A percentile compares a stretch with the other conserved stretches of the same genome.
Conservation (phyloP, 257 asterid genomes). For the Echites panduratus region DNA sequence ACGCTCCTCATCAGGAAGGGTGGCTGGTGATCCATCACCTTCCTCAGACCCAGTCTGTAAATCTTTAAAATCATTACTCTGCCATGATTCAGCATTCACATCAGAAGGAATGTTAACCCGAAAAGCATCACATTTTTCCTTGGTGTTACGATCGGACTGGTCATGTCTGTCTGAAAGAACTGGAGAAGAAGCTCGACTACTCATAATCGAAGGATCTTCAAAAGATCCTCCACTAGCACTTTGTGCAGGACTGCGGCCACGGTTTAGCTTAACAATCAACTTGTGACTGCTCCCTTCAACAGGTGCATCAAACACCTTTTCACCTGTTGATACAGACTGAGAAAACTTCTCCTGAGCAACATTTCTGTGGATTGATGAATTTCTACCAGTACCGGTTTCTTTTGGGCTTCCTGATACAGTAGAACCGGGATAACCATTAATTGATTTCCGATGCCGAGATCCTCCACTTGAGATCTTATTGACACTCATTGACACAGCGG, state of each 20-base stretch:
- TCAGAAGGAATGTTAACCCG: conserved; percentile 35
- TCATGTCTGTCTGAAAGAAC: conserved; percentile 32
- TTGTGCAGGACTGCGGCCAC: conserved; percentile 61
- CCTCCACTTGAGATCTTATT: conserved; percentile 44
- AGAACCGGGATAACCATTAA: conserved; percentile 34
- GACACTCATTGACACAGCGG: conserved; percentile 40
- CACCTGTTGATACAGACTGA: conserved; percentile 37
- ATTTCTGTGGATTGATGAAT: conserved; percentile 35
- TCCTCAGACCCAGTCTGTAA: conserved; percentile 40
- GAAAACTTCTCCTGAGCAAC: conserved; percentile 42
- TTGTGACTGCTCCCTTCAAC: conserved; percentile 50
- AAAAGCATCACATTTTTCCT: conserved; percentile 42
- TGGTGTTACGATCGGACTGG: conserved; percentile 30
- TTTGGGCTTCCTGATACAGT: conserved; percentile 47
- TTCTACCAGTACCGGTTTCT: conserved; percentile 45
- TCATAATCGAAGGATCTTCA: conserved; percentile 45
- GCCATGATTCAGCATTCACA: conserved; percentile 39
- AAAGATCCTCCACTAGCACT: conserved; percentile 44
- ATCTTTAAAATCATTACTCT: conserved; percentile 45
- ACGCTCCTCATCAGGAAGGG: conserved; percentile 46
- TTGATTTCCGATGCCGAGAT: conserved; percentile 46
- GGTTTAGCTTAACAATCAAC: conserved; percentile 71
- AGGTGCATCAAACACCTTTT: conserved; percentile 47
- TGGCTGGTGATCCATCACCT: conserved; percentile 41
- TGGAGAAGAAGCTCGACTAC: conserved; percentile 60